phyloP scores from a whole-genome alignment of 192 early-diverging fungal genomes.

The Coemansia pectinata region DNA sequence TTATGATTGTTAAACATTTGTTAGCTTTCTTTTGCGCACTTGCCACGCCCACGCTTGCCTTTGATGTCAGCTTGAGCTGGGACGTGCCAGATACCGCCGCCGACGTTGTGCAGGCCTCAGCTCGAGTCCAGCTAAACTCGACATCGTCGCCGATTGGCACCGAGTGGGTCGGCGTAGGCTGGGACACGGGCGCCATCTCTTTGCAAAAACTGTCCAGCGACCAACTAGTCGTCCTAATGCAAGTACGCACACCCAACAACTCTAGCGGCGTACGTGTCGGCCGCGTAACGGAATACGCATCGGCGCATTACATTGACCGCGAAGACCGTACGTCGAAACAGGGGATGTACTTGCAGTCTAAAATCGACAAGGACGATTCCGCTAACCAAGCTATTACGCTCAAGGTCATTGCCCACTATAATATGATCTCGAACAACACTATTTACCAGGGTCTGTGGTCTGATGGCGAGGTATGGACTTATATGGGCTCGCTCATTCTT shows the following conservation, averaged over 20 bases:
- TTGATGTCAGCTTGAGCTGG: conserved; percentile 44
- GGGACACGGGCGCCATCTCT: conserved; percentile 40
- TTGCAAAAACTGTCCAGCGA: conserved; percentile 36
- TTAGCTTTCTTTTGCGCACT: background rate
- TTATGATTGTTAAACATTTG: background rate
- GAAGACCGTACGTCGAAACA: conserved; percentile 1
- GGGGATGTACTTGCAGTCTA: conserved; percentile 47
- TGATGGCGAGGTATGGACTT: conserved; percentile 51
- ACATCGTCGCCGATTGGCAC: conserved; percentile 41
- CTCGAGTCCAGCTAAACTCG: conserved; percentile 36
- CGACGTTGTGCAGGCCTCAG: conserved; percentile 43
- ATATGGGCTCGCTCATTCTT: conserved; percentile 49
- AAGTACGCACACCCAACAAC: conserved; percentile 31
- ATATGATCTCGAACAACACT: conserved; percentile 54
- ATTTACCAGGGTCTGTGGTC: conserved; percentile 56
- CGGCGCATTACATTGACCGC: conserved; percentile 38
- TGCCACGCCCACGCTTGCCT: background rate
- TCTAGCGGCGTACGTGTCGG: conserved; percentile 34
- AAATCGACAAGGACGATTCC: conserved; percentile 32
- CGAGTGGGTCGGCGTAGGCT: conserved; percentile 51
- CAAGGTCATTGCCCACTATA: conserved; percentile 53
- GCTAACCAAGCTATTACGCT: conserved; percentile 18
- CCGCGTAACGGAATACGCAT: conserved; percentile 40
- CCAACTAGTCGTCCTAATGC: conserved; percentile 35
- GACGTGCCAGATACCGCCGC: conserved; percentile 37